Percentiles rank a stretch among this genome's conserved stretches.
Evolutionary conservation across 2,329 filamentous ascomycete genomes (phyloP).

Genomic region (Gnomoniopsis smithogilvyi): DNA sequence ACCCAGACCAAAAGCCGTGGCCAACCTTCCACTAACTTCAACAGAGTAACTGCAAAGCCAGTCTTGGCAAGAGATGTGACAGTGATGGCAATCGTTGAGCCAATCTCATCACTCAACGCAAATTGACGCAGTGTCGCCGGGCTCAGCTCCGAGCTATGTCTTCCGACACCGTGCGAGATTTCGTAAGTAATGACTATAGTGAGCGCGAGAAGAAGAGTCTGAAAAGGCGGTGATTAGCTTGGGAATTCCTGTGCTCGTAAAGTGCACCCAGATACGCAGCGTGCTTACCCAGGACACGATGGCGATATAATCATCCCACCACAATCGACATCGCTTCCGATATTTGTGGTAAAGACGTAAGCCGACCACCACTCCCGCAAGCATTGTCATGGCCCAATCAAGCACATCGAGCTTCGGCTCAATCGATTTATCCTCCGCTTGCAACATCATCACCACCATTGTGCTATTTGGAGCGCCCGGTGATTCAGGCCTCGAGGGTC

Average conservation of each 20-base stretch:
- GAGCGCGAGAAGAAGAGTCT: background rate
- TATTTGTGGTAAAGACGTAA: constrained; percentile 6
- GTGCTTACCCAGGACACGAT: constrained; percentile 12
- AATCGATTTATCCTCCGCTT: background rate
- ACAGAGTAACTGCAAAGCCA: constrained; percentile 3
- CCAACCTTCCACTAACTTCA: background rate
- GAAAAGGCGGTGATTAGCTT: background rate
- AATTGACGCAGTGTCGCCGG: background rate
- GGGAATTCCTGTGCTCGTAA: background rate
- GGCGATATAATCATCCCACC: constrained; percentile 11
- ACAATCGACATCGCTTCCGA: background rate
- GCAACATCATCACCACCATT: background rate
- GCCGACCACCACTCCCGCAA: constrained; percentile 1
- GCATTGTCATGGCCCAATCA: background rate
- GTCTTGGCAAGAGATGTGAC: background rate
- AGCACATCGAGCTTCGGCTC: constrained; percentile 3
- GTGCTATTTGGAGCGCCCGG: background rate
- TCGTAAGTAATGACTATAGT: background rate
- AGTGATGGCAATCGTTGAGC: background rate
- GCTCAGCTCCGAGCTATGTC: constrained; percentile 1
- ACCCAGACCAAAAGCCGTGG: background rate
- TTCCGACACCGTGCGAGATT: background rate
- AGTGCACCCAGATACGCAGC: too few relatives aligned
- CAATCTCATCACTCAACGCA: background rate
- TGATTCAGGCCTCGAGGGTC: background rate